Percentiles rank a stretch among this genome's conserved stretches.
Evolutionary conservation across 768 basidiomycete species (phyloP).

Genomic region (Lanmaoa rubissima): DNA sequence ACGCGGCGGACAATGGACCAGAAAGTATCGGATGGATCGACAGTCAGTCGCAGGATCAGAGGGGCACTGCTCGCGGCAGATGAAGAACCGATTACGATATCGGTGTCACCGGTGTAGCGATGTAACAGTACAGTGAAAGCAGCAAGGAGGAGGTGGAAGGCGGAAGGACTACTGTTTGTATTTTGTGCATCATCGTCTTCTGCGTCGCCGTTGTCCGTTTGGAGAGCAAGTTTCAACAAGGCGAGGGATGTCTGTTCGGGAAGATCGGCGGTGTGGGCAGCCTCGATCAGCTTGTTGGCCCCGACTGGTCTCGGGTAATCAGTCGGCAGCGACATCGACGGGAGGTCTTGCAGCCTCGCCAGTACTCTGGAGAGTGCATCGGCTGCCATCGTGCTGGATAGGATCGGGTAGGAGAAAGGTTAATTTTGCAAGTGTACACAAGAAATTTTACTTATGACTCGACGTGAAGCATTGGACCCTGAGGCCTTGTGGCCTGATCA

Average conservation of each 20-base stretch:
- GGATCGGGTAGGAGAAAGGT: background rate
- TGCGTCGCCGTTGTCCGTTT: slow-evolving; percentile 53
- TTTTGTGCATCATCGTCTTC: slow-evolving; percentile 48
- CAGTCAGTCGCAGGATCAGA: slow-evolving; percentile 76
- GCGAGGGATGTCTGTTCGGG: slow-evolving; percentile 73
- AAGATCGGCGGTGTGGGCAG: slow-evolving; percentile 69
- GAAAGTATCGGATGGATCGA: slow-evolving; percentile 85
- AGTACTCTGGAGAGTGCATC: slow-evolving; percentile 51
- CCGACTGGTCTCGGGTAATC: slow-evolving; percentile 88
- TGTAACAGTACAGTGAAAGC: slow-evolving; percentile 90
- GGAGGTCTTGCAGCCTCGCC: slow-evolving; percentile 71
- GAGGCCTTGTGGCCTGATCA: too few relatives aligned
- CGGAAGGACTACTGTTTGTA: slow-evolving; percentile 56
- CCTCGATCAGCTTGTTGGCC: slow-evolving; percentile 78
- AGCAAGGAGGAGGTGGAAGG: slow-evolving; percentile 90
- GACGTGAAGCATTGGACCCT: background rate
- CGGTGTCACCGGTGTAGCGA: slow-evolving; percentile 93
- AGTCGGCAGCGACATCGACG: slow-evolving; percentile 89
- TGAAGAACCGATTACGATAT: slow-evolving; percentile 88
- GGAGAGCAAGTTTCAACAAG: slow-evolving; percentile 79
- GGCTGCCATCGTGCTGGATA: slow-evolving; percentile 24
- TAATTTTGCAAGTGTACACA: background rate
- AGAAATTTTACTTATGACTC: slow-evolving; percentile 11
- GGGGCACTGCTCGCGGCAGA: slow-evolving; percentile 73
- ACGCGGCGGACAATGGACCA: slow-evolving; percentile 86